phyloP scores from a whole-genome alignment of 2,329 filamentous ascomycete species.

The Sporothrix globosa region DNA sequence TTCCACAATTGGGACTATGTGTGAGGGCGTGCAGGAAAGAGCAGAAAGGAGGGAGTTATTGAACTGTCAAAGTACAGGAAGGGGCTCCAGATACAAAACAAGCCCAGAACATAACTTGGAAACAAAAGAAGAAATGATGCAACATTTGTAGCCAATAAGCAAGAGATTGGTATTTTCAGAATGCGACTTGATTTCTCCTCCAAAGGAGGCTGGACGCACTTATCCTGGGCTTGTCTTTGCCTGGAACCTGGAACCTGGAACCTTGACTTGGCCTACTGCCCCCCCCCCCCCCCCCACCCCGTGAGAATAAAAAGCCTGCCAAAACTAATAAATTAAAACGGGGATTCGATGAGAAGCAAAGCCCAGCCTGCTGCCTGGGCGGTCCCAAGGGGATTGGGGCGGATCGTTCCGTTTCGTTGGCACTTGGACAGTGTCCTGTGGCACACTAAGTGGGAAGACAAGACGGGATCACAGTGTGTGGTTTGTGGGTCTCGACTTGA shows the following conservation, averaged over 20 bases:
- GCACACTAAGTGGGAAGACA: neutral
- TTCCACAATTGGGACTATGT: neutral
- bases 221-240: neutral
- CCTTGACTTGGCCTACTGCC: no score
- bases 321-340: neutral
- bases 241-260: neutral
- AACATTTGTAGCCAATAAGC: neutral
- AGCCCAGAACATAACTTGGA: neutral
- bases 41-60: neutral
- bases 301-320: neutral
- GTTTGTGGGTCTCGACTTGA: neutral
- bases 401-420: conserved; percentile 26
- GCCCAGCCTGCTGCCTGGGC: neutral
- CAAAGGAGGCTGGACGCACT: neutral
- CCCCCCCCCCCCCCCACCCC: no score
- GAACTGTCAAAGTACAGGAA: conserved; percentile 8
- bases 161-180: neutral
- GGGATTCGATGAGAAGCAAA: neutral
- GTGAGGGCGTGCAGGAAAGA: no score
- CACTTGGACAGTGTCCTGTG: conserved; percentile 8
- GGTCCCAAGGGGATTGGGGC: neutral
- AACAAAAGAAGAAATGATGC: no score
- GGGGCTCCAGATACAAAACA: neutral
- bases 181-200: neutral
- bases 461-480: neutral